Conservation (phyloP, 139 green algal species). For the Chlamydomonas eustigma region DNA sequence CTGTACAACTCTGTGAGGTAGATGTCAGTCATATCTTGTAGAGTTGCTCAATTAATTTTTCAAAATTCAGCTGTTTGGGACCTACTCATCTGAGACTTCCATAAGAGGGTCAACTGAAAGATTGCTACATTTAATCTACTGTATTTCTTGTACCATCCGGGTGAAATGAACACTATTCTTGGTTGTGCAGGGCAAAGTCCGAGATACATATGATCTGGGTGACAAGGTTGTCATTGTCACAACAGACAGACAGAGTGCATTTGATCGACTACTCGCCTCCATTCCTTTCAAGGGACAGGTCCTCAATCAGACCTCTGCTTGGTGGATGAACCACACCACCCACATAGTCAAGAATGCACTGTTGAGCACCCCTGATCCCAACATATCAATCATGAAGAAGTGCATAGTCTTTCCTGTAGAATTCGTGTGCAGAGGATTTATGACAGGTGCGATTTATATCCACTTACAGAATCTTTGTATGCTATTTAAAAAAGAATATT, state of each 20-base stretch:
- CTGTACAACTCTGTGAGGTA: not conserved
- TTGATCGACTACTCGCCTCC: slow-evolving; percentile 89
- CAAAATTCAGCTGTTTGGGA: not conserved
- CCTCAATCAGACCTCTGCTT: slow-evolving; percentile 91
- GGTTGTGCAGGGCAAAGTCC: slow-evolving; percentile 83
- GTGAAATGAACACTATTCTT: not conserved
- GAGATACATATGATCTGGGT: slow-evolving; percentile 90
- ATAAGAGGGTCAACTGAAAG: not conserved
- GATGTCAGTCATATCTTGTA: not conserved
- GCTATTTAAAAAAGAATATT: too few species aligned
- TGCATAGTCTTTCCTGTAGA: slow-evolving; percentile 96
- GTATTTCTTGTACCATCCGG: not conserved
- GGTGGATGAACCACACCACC: slow-evolving; percentile 91
- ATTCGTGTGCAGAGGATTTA: slow-evolving; percentile 94
- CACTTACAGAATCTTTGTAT: not conserved
- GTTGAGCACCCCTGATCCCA: slow-evolving; percentile 82
- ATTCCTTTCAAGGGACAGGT: slow-evolving; percentile 97
- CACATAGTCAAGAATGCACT: slow-evolving; percentile 88
- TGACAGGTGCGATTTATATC: slow-evolving; percentile 69
- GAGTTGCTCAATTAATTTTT: too few species aligned
- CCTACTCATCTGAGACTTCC: not conserved
- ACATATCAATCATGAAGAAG: slow-evolving; percentile 90
- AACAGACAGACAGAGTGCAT: slow-evolving; percentile 93
- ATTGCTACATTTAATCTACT: not conserved
- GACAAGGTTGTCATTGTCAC: slow-evolving; percentile 92